phyloP scores from a whole-genome alignment of 139 green algal genomes.

The Trebouxia sp. region DNA sequence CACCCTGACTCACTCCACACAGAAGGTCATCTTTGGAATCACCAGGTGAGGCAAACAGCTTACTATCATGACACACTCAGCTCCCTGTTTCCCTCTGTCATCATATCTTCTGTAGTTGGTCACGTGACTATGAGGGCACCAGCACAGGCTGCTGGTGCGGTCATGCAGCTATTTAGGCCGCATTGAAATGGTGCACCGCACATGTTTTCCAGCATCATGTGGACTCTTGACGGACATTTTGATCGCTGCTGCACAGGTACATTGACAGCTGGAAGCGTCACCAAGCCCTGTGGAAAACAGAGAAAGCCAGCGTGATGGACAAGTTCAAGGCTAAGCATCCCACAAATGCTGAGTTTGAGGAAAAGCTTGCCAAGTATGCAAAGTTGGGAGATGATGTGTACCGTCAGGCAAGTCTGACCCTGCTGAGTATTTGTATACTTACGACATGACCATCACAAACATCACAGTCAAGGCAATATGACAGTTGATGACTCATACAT shows the following conservation, averaged over 20 bases:
- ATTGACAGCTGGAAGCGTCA: constrained; percentile 77
- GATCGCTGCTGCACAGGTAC: constrained; percentile 44
- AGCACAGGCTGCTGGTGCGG: too few relatives aligned
- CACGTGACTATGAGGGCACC: too few relatives aligned
- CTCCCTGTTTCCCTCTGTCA: too few relatives aligned
- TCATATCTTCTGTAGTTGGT: too few relatives aligned
- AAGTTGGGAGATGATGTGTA: constrained; percentile 11
- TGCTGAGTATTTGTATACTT: neutral
- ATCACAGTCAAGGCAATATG: too few relatives aligned
- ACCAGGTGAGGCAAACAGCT: constrained; percentile 74
- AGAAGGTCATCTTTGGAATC: constrained; percentile 58
- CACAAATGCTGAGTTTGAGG: constrained; percentile 4
- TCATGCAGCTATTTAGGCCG: too few relatives aligned
- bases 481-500: too few relatives aligned
- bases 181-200: too few relatives aligned
- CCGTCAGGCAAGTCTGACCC: neutral
- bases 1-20: constrained; percentile 69
- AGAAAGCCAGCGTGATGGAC: constrained; percentile 74
- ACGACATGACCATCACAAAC: neutral
- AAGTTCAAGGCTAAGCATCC: constrained; percentile 71
- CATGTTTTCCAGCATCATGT: too few relatives aligned
- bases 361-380: constrained; percentile 15
- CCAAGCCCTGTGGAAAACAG: constrained; percentile 83
- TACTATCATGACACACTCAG: too few relatives aligned
- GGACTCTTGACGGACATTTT: too few relatives aligned